phyloP scores from a whole-genome alignment of 2,329 filamentous ascomycete genomes.

The Neoscytalidium dimidiatum region DNA sequence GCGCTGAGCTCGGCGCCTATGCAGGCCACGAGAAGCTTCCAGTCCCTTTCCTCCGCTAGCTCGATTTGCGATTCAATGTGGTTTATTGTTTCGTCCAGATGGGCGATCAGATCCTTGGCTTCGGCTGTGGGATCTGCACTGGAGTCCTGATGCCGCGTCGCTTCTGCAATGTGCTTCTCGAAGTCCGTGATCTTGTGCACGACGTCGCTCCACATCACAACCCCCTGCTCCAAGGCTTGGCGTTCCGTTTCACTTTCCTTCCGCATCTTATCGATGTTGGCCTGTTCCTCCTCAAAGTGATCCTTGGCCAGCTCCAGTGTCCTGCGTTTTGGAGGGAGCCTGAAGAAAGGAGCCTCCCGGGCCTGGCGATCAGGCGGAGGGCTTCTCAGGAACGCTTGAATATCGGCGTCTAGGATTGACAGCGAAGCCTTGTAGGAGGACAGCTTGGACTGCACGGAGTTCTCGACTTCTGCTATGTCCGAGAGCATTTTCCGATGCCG shows the following conservation, averaged over 20 bases:
- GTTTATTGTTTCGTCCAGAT: conserved; percentile 59
- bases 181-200: conserved; percentile 63
- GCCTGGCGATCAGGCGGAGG: conserved; percentile 48
- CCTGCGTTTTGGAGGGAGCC: conserved; percentile 59
- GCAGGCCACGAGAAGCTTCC: conserved; percentile 75
- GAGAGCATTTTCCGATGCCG: conserved; percentile 2
- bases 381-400: conserved; percentile 59
- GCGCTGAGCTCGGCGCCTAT: conserved; percentile 74
- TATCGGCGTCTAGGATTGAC: conserved; percentile 64
- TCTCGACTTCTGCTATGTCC: conserved; percentile 14
- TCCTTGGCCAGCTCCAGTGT: conserved; percentile 70
- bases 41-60: conserved; percentile 62
- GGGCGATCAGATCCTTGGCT: conserved; percentile 45
- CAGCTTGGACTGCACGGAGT: conserved; percentile 16
- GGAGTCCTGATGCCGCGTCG: conserved; percentile 47
- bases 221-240: conserved; percentile 67
- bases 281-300: conserved; percentile 69
- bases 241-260: conserved; percentile 62
- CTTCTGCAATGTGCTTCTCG: conserved; percentile 61
- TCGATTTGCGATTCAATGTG: conserved; percentile 58
- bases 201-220: conserved; percentile 65
- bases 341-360: not conserved
- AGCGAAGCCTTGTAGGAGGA: conserved; percentile 36
- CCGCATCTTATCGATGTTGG: conserved; percentile 57
- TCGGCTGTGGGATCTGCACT: conserved; percentile 27